phyloP scores from a whole-genome alignment of 1,139 yeast species.

The Yamadazyma triangularis region DNA sequence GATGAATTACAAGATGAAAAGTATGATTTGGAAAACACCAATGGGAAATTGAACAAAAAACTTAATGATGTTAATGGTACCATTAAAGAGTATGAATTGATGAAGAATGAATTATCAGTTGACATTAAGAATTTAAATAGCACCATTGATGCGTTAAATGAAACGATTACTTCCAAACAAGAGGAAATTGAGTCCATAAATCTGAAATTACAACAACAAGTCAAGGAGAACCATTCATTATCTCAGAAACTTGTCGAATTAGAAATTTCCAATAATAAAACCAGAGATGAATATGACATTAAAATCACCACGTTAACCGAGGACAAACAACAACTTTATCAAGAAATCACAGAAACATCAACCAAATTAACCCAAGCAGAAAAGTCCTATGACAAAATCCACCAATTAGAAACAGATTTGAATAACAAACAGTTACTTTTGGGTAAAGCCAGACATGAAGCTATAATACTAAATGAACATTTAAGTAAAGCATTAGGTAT shows the following conservation, averaged over 20 bases:
- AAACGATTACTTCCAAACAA: constrained; percentile 23
- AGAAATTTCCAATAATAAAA: constrained; percentile 10
- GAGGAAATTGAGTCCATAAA: constrained; percentile 6
- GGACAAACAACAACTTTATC: constrained; percentile 8
- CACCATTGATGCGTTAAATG: constrained; percentile 45
- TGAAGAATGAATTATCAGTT: constrained; percentile 44
- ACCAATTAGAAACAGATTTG: constrained; percentile 21
- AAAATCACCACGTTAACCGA: constrained; percentile 11
- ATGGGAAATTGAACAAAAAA: constrained; percentile 28
- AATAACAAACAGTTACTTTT: constrained; percentile 75
- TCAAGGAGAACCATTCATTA: constrained; percentile 1
- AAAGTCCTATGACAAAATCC: constrained; percentile 7
- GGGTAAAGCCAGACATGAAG: constrained; percentile 92
- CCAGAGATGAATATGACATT: constrained; percentile 13
- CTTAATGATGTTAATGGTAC: constrained; percentile 37
- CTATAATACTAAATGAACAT: constrained; percentile 92
- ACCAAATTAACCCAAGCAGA: not conserved
- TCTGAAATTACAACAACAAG: constrained; percentile 9
- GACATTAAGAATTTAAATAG: constrained; percentile 37
- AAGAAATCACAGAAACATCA: constrained; percentile 2
- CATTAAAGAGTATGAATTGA: constrained; percentile 43
- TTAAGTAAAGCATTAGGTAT: constrained; percentile 79
- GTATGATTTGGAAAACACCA: constrained; percentile 38
- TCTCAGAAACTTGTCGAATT: constrained; percentile 16
- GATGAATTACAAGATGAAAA: constrained; percentile 43